Evolutionary conservation across 2,329 filamentous ascomycete genomes (phyloP).

Genomic region (Cytospora piceicola): DNA sequence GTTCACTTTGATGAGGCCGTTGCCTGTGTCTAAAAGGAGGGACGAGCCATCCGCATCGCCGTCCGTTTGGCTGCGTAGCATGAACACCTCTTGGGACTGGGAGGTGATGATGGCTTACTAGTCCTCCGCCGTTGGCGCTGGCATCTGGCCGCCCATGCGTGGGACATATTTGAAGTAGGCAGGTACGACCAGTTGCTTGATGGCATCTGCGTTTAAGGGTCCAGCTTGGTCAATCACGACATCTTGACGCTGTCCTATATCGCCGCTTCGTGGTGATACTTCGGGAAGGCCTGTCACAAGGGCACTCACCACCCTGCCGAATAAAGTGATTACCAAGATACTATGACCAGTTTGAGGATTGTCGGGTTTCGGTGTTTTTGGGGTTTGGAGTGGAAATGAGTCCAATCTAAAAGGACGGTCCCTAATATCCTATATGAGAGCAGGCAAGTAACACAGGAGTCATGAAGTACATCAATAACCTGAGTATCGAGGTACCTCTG

Average conservation of each 20-base stretch:
- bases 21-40: conserved; percentile 29
- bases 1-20: conserved; percentile 31
- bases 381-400: neutral
- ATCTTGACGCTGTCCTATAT: neutral
- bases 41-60: conserved; percentile 38
- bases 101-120: conserved; percentile 37
- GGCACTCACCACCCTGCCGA: neutral
- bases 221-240: conserved; percentile 2
- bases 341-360: neutral
- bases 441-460: neutral
- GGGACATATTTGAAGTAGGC: conserved; percentile 43
- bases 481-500: neutral
- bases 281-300: neutral
- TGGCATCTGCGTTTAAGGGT: conserved; percentile 36
- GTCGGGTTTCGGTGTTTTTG: neutral
- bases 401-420: neutral
- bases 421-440: neutral
- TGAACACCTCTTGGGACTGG: conserved; percentile 34
- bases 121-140: conserved; percentile 44
- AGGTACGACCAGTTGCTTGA: conserved; percentile 38
- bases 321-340: neutral
- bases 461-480: neutral
- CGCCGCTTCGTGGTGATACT: neutral
- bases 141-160: conserved; percentile 41
- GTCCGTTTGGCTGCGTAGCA: conserved; percentile 30